Conservation (phyloP, 352 stramenopile species). For the Phytophthora meadii region DNA sequence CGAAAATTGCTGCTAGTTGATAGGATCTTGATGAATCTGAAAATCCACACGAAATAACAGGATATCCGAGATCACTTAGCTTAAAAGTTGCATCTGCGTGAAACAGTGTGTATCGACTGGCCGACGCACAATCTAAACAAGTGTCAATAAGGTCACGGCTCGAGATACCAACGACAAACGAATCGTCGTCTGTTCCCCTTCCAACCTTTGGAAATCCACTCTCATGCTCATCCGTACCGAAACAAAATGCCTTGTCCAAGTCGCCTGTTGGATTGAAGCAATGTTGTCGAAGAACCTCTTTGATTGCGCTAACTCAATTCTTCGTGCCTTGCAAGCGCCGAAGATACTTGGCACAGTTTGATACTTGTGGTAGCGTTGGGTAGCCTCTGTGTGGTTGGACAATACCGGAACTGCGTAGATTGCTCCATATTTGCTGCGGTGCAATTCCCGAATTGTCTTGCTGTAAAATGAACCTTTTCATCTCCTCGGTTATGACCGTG, state of each 20-base stretch:
- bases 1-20: constrained; percentile 20
- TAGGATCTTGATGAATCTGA: constrained; percentile 9
- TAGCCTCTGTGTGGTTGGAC: neutral
- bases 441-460: constrained; percentile 15
- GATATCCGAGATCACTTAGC: constrained; percentile 10
- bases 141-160: constrained; percentile 4
- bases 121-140: neutral
- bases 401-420: constrained; percentile 5
- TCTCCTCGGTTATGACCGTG: neutral
- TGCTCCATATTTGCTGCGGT: constrained; percentile 7
- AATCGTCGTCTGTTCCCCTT: constrained; percentile 7
- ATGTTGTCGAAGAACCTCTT: neutral
- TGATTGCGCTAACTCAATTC: neutral
- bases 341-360: constrained; percentile 13
- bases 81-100: constrained; percentile 17
- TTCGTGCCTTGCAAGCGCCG: constrained; percentile 9
- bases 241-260: neutral
- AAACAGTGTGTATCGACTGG: constrained; percentile 4
- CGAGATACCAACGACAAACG: constrained; percentile 4
- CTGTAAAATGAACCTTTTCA: constrained; percentile 18
- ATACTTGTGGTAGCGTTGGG: constrained; percentile 4
- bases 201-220: constrained; percentile 2
- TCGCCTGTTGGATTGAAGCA: neutral
- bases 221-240: neutral
- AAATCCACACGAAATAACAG: constrained; percentile 19